Base-by-base conservation (phyloP, 2,329 filamentous ascomycete species). In the Aureobasidium zeae region DNA sequence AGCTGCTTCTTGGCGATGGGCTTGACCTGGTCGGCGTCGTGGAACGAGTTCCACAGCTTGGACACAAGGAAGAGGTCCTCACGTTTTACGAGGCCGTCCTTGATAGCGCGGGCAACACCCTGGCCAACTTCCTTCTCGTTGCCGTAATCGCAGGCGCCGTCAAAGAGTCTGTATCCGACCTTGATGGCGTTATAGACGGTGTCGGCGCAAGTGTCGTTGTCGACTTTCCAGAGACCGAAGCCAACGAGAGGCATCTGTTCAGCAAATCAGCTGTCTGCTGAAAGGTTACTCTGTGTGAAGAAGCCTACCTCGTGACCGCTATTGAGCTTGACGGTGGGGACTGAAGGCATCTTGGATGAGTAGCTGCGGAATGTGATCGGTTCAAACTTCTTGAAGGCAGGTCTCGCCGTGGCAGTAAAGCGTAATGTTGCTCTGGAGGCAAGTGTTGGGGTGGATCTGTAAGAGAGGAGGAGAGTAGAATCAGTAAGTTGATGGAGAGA, bases 21-120 rank as follows among this genome's bases (percentile, higher is more conserved):
- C 65, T 81, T 77, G 50, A 89, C 84, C 55, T 75, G 74, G 54
- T 89, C 80, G 55, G 72, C 73, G 57, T 89, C 82, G 71, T 94
- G 86, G 76, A 87, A 94, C 53, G 80, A 81, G 70, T 89, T 87
- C 86, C 87, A 94, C 47, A 94, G 81, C 73, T 94, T 94, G 65
- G 82, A 86, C 52, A 88, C 83, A 60, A 94, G 79, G 76, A 94
- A 94, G 61, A 94, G 82, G 17, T 94, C 86, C 65, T 84, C 78
- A 48, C 85, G 81, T 71, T 81, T 86, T 54, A 88, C 83, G 47
- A 89, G 64, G 31, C 84, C 83, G 8, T 91, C 85, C 59, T 81
- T 74, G 66, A 91, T 86, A 57, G 85, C 85, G 53, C 82, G 81
- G 48, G 79, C 76, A 34, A 89, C 73, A 56, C 85, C 85, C 61